These are phyloP conservation scores for Blastosporella zonata DNA, from an alignment of 1,284 basidiomycete species.

Conservation along the genomic window DNA sequence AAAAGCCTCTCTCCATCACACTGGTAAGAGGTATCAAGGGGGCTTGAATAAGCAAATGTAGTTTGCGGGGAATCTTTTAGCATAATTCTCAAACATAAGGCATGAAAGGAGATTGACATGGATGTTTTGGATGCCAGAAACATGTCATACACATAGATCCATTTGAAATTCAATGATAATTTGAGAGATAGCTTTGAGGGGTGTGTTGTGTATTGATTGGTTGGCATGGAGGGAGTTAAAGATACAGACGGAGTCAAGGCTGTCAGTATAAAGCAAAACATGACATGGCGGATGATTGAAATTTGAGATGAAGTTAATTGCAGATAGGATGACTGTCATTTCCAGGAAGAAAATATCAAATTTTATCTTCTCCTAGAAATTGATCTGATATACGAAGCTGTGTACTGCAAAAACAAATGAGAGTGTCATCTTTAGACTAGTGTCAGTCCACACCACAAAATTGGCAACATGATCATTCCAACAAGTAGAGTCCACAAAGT, in stretches of 20 bases:
- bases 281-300: background rate
- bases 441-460: slow-evolving; percentile 7
- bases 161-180: too few species aligned
- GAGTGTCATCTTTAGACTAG: slow-evolving; percentile 1
- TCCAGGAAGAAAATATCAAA: slow-evolving; percentile 8
- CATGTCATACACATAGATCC: too few species aligned
- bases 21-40: slow-evolving; percentile 7
- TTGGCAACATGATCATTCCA: background rate
- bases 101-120: too few species aligned
- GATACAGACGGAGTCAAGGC: background rate
- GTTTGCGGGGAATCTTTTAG: too few species aligned
- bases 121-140: too few species aligned
- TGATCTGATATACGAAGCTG: slow-evolving; percentile 3
- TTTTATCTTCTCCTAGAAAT: too few species aligned
- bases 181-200: too few species aligned
- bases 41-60: background rate
- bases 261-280: too few species aligned
- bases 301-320: background rate
- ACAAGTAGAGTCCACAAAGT: background rate
- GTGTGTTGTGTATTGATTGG: too few species aligned
- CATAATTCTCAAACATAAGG: too few species aligned
- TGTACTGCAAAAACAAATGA: slow-evolving; percentile 1
- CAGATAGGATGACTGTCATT: background rate
- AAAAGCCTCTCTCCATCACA: slow-evolving; percentile 17
- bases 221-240: background rate